A percentile compares a stretch with the other conserved stretches of the same genome.
Conservation (phyloP, 306 rosid species). For the Lagenaria siceraria region DNA sequence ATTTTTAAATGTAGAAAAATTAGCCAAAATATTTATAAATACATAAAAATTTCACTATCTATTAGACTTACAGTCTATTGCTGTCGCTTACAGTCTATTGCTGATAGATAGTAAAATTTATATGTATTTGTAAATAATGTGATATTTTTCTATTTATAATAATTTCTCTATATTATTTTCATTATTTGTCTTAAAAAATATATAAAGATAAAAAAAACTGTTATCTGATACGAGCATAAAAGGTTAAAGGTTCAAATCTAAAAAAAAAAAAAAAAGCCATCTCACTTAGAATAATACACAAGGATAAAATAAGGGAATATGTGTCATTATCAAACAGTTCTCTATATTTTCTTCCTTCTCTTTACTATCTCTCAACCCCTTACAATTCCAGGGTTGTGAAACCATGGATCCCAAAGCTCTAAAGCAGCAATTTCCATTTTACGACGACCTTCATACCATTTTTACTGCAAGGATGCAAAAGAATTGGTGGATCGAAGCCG, state of each 20-base stretch:
- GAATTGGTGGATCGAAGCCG: constrained; percentile 63
- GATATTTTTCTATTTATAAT: too few species aligned
- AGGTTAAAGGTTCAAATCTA: background rate
- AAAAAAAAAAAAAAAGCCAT: too few species aligned
- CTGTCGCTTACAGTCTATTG: too few species aligned
- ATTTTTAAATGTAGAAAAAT: too few species aligned
- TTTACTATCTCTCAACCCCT: background rate
- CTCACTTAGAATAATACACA: background rate
- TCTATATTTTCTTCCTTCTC: background rate
- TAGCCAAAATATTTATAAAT: too few species aligned
- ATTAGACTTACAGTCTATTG: too few species aligned
- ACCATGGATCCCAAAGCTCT: constrained; percentile 48
- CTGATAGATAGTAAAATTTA: too few species aligned
- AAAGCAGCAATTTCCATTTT: constrained; percentile 77
- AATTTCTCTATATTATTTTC: background rate
- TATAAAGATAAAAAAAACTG: background rate
- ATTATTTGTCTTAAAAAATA: background rate
- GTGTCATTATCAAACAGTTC: background rate
- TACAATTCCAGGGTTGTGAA: constrained; percentile 52
- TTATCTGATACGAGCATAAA: background rate
- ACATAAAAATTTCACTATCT: too few species aligned
- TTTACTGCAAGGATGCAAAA: constrained; percentile 47
- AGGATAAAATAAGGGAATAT: background rate
- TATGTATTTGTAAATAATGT: too few species aligned
- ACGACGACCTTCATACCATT: constrained; percentile 63